Conservation (phyloP, 2,329 filamentous ascomycete species). For the Xylaria digitata region DNA sequence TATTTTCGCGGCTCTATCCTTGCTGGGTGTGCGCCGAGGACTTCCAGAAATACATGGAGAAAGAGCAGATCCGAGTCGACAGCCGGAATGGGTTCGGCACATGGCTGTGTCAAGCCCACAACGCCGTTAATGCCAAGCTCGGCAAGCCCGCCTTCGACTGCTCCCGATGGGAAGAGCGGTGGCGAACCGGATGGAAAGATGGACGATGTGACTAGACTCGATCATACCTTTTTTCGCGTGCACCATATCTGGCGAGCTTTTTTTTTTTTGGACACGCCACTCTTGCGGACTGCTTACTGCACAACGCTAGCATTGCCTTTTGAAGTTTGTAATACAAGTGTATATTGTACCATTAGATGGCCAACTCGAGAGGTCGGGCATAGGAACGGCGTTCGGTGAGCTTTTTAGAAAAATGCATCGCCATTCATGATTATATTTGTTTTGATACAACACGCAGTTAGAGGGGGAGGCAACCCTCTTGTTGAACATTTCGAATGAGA, state of each 20-base stretch:
- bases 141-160: conserved; percentile 95
- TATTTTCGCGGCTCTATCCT: conserved; percentile 90
- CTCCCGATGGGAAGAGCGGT: conserved; percentile 88
- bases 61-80: conserved; percentile 71
- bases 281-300: not conserved
- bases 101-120: conserved; percentile 89
- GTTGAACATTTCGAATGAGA: too few species aligned
- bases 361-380: conserved; percentile 27
- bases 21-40: conserved; percentile 97
- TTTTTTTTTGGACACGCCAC: not conserved
- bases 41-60: conserved; percentile 83
- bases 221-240: not conserved
- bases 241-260: conserved; percentile 2
- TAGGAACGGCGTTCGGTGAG: conserved; percentile 33
- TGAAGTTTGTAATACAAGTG: conserved; percentile 31
- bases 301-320: not conserved
- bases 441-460: not conserved
- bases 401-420: conserved; percentile 35
- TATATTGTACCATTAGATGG: conserved; percentile 32
- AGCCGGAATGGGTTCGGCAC: conserved; percentile 77
- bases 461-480: not conserved
- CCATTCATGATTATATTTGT: conserved; percentile 34
- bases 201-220: conserved; percentile 64
- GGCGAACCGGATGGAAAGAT: conserved; percentile 88
- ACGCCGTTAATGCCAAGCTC: conserved; percentile 87